Conservation (phyloP, 2,329 filamentous ascomycete species). For the Pezicula rhizophila region DNA sequence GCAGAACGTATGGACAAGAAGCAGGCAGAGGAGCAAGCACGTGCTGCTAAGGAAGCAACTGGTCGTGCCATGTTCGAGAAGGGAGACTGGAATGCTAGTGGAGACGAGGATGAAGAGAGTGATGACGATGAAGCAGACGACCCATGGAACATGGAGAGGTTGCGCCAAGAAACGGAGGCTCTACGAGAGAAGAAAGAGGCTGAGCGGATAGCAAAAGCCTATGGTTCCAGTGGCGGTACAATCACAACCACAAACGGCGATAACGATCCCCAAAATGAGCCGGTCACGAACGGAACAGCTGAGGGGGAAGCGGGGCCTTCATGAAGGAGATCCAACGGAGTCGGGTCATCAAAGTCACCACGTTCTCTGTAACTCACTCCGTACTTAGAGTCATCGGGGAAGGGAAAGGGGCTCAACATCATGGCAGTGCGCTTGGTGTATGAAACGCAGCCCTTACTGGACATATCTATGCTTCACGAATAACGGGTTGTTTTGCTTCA, state of each 20-base stretch:
- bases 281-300: conserved; percentile 9
- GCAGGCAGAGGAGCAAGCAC: conserved; percentile 84
- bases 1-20: conserved; percentile 92
- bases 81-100: conserved; percentile 77
- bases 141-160: conserved; percentile 73
- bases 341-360: neutral
- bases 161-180: conserved; percentile 80
- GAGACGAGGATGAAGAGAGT: conserved; percentile 46
- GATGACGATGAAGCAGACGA: conserved; percentile 41
- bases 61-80: conserved; percentile 94
- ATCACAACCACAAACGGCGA: conserved; percentile 10
- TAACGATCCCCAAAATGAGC: conserved; percentile 10
- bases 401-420: neutral
- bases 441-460: neutral
- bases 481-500: neutral
- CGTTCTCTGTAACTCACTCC: conserved; percentile 5
- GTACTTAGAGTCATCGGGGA: conserved; percentile 20
- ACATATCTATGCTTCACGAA: neutral
- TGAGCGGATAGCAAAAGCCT: conserved; percentile 45
- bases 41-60: conserved; percentile 89
- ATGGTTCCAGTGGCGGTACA: conserved; percentile 8
- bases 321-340: conserved; percentile 10
- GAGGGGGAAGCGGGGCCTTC: conserved; percentile 3
- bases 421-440: neutral
- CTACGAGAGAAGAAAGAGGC: conserved; percentile 71